Evolutionary conservation across 1,284 basidiomycete species (phyloP).

Genomic region (Thelephora terrestris): DNA sequence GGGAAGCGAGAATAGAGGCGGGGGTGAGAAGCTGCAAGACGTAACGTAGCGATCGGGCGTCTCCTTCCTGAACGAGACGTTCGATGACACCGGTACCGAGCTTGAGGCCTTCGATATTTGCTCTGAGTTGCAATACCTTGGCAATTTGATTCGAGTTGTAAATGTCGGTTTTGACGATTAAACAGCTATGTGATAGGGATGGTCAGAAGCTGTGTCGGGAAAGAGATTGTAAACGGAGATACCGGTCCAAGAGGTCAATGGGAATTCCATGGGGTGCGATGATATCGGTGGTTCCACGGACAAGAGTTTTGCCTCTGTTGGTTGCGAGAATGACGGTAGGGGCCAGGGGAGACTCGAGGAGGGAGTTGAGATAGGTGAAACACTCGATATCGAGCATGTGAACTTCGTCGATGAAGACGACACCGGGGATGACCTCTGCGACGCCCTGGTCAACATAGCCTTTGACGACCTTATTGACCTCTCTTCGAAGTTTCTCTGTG

Average conservation of each 20-base stretch:
- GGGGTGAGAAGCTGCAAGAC: slow-evolving; percentile 89
- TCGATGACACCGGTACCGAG: slow-evolving; percentile 75
- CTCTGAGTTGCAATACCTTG: slow-evolving; percentile 80
- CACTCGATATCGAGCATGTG: slow-evolving; percentile 99
- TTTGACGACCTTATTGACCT: slow-evolving; percentile 98
- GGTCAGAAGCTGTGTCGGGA: slow-evolving; percentile 5
- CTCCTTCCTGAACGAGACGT: slow-evolving; percentile 75
- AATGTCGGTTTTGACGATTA: slow-evolving; percentile 90
- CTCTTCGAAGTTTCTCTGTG: slow-evolving; percentile 90
- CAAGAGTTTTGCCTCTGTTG: slow-evolving; percentile 86
- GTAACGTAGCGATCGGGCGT: slow-evolving; percentile 82
- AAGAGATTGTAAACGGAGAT: slow-evolving; percentile 12
- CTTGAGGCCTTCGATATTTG: slow-evolving; percentile 79
- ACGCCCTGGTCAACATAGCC: slow-evolving; percentile 97
- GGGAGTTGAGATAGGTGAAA: slow-evolving; percentile 96
- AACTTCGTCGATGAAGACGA: slow-evolving; percentile 98
- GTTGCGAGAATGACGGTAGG: slow-evolving; percentile 97
- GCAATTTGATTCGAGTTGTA: slow-evolving; percentile 84
- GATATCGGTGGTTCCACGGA: slow-evolving; percentile 89
- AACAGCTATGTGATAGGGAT: slow-evolving; percentile 46
- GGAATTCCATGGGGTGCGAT: slow-evolving; percentile 91
- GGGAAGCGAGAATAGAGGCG: slow-evolving; percentile 77
- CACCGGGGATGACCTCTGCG: slow-evolving; percentile 94
- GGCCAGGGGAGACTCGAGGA: slow-evolving; percentile 93
- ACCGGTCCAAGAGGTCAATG: slow-evolving; percentile 89